Conservation (phyloP, 2,329 filamentous ascomycete genomes). For the Phialophora chinensis region DNA sequence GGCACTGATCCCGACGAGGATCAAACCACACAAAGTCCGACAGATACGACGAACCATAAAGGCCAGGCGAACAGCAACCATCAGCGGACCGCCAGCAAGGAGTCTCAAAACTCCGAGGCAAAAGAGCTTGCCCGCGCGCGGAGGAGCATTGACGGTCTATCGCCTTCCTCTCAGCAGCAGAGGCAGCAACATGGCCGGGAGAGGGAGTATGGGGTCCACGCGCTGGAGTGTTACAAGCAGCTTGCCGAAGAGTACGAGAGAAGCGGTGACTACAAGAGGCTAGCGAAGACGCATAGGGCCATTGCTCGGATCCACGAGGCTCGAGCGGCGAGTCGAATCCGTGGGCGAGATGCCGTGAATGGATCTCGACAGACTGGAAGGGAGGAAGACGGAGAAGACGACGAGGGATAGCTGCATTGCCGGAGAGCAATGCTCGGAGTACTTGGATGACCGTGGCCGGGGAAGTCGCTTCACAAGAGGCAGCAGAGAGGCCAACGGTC, state of each 20-base stretch:
- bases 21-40: background rate
- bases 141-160: conserved; percentile 38
- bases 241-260: conserved; percentile 89
- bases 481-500: background rate
- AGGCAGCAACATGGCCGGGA: conserved; percentile 33
- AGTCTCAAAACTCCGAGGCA: conserved; percentile 31
- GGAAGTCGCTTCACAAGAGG: background rate
- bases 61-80: conserved; percentile 13
- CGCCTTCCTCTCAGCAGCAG: conserved; percentile 29
- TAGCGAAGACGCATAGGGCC: conserved; percentile 85
- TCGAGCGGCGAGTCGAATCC: conserved; percentile 37
- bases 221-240: conserved; percentile 82
- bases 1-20: conserved; percentile 75
- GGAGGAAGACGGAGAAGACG: conserved; percentile 32
- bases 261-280: conserved; percentile 86
- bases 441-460: background rate
- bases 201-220: conserved; percentile 46
- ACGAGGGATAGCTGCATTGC: conserved; percentile 20
- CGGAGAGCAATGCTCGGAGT: background rate
- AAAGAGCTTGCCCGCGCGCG: conserved; percentile 36
- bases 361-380: conserved; percentile 20
- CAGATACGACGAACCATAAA: conserved; percentile 3
- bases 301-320: conserved; percentile 89
- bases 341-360: conserved; percentile 20
- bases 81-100: conserved; percentile 17